Evolutionary conservation across 2,329 filamentous ascomycete species (phyloP).

Genomic region (Fusarium robinianum): DNA sequence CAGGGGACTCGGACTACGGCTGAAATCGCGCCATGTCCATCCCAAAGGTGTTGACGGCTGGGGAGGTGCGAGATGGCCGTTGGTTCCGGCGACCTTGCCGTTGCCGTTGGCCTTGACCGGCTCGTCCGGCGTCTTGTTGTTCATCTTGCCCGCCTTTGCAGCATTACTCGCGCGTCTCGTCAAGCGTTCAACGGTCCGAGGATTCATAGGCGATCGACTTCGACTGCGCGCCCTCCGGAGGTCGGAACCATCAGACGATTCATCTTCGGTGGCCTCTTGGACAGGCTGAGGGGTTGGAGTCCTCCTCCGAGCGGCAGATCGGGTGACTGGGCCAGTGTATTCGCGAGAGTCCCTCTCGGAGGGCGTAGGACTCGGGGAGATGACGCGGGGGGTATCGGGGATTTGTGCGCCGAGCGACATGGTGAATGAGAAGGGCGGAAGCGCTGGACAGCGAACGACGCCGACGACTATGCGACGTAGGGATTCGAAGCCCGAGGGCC

Average conservation of each 20-base stretch:
- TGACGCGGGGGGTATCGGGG: conserved; percentile 82
- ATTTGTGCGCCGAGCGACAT: conserved; percentile 62
- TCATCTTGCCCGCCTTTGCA: conserved; percentile 36
- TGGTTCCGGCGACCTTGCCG: conserved; percentile 43
- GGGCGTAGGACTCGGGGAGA: conserved; percentile 79
- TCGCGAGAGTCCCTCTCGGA: conserved; percentile 42
- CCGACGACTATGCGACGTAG: conserved; percentile 59
- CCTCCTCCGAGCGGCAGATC: conserved; percentile 68
- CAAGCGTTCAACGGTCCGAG: conserved; percentile 57
- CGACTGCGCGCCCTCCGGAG: conserved; percentile 68
- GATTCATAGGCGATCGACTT: conserved; percentile 69
- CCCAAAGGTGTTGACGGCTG: conserved; percentile 60
- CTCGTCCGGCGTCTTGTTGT: conserved; percentile 29
- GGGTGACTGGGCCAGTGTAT: conserved; percentile 75
- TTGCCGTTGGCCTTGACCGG: conserved; percentile 42
- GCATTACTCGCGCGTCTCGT: conserved; percentile 52
- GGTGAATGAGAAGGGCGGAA: conserved; percentile 62
- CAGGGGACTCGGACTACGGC: conserved; percentile 87
- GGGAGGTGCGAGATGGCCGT: conserved; percentile 74
- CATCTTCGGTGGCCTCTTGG: conserved; percentile 60
- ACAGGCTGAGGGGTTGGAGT: conserved; percentile 63
- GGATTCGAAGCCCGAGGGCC: conserved; percentile 53
- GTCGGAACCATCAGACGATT: conserved; percentile 51
- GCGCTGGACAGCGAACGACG: conserved; percentile 57
- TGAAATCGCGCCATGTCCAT: conserved; percentile 85